phyloP scores from a whole-genome alignment of 176 grass and related monocot genomes.

The Zea luxurians region DNA sequence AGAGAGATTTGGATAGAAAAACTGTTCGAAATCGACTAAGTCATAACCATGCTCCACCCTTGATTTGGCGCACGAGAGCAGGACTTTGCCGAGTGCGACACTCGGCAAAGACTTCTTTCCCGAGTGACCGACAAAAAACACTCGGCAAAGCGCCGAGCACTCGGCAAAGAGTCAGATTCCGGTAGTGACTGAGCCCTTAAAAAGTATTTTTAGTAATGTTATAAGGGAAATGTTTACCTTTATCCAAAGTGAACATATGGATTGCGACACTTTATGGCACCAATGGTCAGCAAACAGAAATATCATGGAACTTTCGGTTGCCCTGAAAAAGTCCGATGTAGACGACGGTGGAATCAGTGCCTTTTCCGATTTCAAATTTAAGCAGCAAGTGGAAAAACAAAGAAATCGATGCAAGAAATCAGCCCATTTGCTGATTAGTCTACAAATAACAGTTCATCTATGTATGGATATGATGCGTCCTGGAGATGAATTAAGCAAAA shows the following conservation, averaged over 20 bases:
- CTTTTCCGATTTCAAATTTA: neutral
- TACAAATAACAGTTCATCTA: neutral
- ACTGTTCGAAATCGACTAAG: no score
- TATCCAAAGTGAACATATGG: neutral
- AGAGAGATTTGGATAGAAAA: no score
- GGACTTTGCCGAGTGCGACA: no score
- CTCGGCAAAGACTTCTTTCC: no score
- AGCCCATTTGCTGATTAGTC: neutral
- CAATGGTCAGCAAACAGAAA: conserved; percentile 3
- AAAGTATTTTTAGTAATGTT: neutral
- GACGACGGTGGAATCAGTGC: neutral
- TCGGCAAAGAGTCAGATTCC: no score
- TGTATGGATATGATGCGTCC: neutral
- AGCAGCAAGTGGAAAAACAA: neutral
- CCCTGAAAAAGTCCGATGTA: neutral
- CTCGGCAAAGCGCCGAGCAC: no score
- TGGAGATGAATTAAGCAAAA: neutral
- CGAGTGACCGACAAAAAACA: no score
- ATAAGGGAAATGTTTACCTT: neutral
- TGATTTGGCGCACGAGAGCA: no score
- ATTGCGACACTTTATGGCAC: neutral
- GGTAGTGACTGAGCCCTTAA: neutral
- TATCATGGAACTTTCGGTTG: neutral
- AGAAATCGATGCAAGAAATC: neutral
- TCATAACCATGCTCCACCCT: neutral